A percentile compares a stretch with the other conserved stretches of the same genome.
Conservation (phyloP, 164 flowering plant species). For the Santalum album region DNA sequence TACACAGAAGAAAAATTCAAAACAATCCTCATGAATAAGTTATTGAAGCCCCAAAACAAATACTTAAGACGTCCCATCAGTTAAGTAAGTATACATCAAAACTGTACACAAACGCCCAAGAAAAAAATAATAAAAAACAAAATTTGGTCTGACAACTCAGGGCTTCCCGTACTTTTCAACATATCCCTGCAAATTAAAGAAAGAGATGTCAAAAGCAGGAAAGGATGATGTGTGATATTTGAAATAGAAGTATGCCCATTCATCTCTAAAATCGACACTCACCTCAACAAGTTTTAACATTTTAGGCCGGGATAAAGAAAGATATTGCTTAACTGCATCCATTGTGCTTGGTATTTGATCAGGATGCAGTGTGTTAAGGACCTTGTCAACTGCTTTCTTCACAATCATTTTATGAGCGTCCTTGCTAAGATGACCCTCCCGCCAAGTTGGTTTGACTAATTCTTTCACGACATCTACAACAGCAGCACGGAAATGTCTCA, state of each 20-base stretch:
- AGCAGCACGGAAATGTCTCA: constrained; percentile 51
- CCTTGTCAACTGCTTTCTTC: constrained; percentile 79
- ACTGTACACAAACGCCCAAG: no score
- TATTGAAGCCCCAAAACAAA: constrained; percentile 4
- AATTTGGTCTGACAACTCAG: constrained; percentile 23
- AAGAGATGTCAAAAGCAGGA: constrained; percentile 8
- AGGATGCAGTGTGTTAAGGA: constrained; percentile 49
- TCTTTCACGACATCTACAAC: constrained; percentile 75
- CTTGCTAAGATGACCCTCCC: constrained; percentile 62
- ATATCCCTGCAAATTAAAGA: constrained; percentile 65
- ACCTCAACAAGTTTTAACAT: constrained; percentile 83
- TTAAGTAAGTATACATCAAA: no score
- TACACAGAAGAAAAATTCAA: background rate
- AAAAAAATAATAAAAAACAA: background rate
- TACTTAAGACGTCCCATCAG: constrained; percentile 6
- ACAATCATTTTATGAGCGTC: constrained; percentile 79
- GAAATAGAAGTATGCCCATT: background rate
- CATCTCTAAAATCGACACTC: constrained; percentile 11
- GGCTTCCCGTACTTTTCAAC: constrained; percentile 53
- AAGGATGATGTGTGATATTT: background rate
- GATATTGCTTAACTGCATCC: constrained; percentile 58
- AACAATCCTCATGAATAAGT: background rate
- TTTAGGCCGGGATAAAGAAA: constrained; percentile 54
- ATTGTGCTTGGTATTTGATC: constrained; percentile 52
- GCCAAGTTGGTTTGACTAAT: constrained; percentile 79